Percentiles rank a stretch among this genome's conserved stretches.
Evolutionary conservation across 2,329 filamentous ascomycete species (phyloP).

Genomic region (Xylaria sp.): DNA sequence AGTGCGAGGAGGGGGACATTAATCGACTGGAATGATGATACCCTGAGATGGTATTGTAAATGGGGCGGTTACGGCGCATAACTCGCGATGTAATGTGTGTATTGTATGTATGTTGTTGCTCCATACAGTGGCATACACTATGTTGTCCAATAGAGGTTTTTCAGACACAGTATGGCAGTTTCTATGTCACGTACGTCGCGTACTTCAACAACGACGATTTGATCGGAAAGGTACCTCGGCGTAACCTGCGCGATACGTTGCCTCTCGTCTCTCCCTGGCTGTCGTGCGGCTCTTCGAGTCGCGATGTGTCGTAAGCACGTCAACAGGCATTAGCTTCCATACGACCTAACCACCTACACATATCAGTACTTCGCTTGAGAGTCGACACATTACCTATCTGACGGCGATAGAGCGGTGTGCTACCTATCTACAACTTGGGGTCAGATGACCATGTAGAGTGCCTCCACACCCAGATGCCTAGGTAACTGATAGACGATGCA

Average conservation of each 20-base stretch:
- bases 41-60: conserved; percentile 12
- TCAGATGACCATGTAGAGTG: conserved; percentile 5
- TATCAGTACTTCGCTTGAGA: not conserved
- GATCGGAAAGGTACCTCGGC: not conserved
- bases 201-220: not conserved
- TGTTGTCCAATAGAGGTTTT: not conserved
- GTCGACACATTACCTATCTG: not conserved
- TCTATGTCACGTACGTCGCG: not conserved
- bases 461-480: not conserved
- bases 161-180: conserved; percentile 1
- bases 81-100: not conserved
- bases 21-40: conserved; percentile 13
- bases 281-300: conserved; percentile 24
- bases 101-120: not conserved
- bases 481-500: not conserved
- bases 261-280: not conserved
- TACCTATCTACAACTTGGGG: not conserved
- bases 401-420: conserved; percentile 4
- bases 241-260: conserved; percentile 5
- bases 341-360: not conserved
- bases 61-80: conserved; percentile 17
- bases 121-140: conserved; percentile 6
- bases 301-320: conserved; percentile 16
- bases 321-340: conserved; percentile 22
- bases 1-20: not conserved